Evolutionary conservation across 306 rosid species (phyloP).

Genomic region (Medicago ruthenica): DNA sequence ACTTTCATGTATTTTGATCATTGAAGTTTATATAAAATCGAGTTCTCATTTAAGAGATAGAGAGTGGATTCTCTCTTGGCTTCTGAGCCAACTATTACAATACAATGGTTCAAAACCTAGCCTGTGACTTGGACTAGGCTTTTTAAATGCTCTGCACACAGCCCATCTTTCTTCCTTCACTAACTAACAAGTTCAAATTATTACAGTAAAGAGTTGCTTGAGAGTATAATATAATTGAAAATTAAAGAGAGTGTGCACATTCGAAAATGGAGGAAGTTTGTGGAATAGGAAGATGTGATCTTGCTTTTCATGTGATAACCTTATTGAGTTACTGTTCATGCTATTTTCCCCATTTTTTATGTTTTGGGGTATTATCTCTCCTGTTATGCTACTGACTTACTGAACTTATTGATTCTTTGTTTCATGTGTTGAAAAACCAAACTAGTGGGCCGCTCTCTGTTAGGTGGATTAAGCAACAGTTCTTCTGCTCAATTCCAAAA

Average conservation of each 20-base stretch:
- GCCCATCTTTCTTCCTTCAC: constrained; percentile 96
- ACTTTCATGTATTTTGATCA: too few relatives aligned
- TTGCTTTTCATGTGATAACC: not conserved
- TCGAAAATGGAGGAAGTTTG: not conserved
- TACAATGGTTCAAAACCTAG: constrained; percentile 66
- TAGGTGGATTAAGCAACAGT: constrained; percentile 54
- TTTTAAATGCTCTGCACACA: constrained; percentile 78
- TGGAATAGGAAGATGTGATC: not conserved
- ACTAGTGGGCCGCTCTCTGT: constrained; percentile 67
- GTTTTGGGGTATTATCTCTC: not conserved
- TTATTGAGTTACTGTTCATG: not conserved
- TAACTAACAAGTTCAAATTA: constrained; percentile 15
- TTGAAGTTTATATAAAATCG: too few relatives aligned
- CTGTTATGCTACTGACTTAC: not conserved
- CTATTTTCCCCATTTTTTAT: not conserved
- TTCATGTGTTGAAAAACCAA: constrained; percentile 45
- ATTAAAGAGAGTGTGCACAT: not conserved
- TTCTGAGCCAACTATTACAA: not conserved
- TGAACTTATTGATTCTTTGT: constrained; percentile 6
- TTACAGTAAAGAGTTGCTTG: not conserved
- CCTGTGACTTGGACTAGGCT: constrained; percentile 75
- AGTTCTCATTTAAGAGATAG: too few relatives aligned
- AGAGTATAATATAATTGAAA: not conserved
- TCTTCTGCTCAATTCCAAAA: constrained; percentile 43
- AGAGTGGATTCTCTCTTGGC: too few relatives aligned